Percentiles rank a stretch among this genome's conserved stretches.
phyloP scores from a whole-genome alignment of 2,329 filamentous ascomycete genomes.

The Alternaria ventricosa region DNA sequence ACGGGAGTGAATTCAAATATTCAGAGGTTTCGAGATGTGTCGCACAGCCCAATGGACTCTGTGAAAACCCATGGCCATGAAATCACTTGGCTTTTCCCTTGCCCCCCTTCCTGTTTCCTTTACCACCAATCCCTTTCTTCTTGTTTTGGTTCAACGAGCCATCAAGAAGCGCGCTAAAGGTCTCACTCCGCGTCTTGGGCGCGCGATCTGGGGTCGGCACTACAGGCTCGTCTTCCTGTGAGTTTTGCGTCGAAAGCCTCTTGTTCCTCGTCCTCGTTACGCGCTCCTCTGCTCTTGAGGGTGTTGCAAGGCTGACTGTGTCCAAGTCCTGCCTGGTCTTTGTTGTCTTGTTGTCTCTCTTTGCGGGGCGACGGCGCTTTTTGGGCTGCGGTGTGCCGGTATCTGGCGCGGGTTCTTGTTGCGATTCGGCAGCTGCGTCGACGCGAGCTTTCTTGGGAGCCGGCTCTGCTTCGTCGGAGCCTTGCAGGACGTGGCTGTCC shows the following conservation, averaged over 20 bases:
- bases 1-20: neutral
- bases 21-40: neutral
- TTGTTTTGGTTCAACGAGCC: constrained; percentile 21
- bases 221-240: neutral
- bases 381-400: constrained; percentile 1
- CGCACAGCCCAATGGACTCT: neutral
- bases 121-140: constrained; percentile 8
- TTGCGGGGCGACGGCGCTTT: constrained; percentile 9
- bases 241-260: constrained; percentile 9
- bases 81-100: constrained; percentile 1
- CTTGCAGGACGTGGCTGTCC: constrained; percentile 19
- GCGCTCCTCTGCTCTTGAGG: constrained; percentile 5
- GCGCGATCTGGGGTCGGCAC: constrained; percentile 9
- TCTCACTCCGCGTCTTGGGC: constrained; percentile 33
- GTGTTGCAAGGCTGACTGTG: constrained; percentile 1
- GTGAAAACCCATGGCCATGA: neutral
- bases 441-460: constrained; percentile 17
- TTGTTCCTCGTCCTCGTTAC: constrained; percentile 5
- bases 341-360: constrained; percentile 14
- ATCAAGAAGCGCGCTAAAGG: constrained; percentile 30
- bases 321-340: neutral
- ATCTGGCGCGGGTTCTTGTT: neutral
- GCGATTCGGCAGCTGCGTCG: neutral
- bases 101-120: neutral
- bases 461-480: constrained; percentile 14